phyloP scores from a whole-genome alignment of 805 yeast genomes.

The Dipodascus geniculatus region DNA sequence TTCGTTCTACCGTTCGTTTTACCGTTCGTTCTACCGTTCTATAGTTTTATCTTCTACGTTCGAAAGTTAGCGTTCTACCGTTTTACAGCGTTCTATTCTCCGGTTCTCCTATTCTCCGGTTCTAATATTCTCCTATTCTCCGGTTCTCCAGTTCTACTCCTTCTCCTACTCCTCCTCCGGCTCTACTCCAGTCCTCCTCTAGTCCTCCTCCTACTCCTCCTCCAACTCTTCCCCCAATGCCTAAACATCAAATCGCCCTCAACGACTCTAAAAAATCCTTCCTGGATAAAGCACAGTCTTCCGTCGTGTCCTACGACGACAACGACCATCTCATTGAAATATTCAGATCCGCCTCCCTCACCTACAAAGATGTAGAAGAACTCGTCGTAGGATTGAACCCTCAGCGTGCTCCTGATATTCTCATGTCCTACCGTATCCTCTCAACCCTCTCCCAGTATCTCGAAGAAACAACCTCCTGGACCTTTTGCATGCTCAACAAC shows the following conservation, averaged over 20 bases:
- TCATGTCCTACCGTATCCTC: constrained; percentile 14
- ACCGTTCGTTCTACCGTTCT: too few species aligned
- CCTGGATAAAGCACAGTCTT: background rate
- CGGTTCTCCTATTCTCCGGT: too few species aligned
- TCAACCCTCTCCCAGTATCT: constrained; percentile 14
- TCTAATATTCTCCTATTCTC: too few species aligned
- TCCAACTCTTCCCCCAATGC: background rate
- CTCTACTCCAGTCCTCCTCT: background rate
- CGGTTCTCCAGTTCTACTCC: too few species aligned
- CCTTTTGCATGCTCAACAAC: constrained; percentile 16
- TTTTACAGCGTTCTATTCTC: too few species aligned
- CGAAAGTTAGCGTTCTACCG: too few species aligned
- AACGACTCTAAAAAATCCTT: background rate
- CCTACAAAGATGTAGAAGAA: constrained; percentile 9
- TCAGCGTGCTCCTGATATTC: constrained; percentile 13
- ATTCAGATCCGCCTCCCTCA: constrained; percentile 5
- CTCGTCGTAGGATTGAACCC: constrained; percentile 11
- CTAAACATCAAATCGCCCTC: background rate
- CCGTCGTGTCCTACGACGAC: background rate
- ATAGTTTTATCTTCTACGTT: too few species aligned
- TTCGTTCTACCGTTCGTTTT: too few species aligned
- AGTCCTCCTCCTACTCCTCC: background rate
- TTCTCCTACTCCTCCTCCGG: background rate
- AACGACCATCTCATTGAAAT: constrained; percentile 14
- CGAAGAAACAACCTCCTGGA: constrained; percentile 21